Conservation (phyloP, 2,329 filamentous ascomycete species). For the Grosmannia penicillata region DNA sequence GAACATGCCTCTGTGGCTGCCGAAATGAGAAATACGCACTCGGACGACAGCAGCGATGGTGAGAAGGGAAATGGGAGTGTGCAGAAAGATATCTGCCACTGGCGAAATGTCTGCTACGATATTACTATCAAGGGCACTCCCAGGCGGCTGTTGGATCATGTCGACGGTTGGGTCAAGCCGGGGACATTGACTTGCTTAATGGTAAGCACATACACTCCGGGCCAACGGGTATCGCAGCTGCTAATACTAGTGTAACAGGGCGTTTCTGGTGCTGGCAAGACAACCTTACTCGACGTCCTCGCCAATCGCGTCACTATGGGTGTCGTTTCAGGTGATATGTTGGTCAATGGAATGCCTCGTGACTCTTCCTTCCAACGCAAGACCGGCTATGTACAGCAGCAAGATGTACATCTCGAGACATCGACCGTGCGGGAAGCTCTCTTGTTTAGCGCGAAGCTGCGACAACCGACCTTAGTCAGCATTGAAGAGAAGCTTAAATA, state of each 20-base stretch:
- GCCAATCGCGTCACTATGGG: conserved; percentile 81
- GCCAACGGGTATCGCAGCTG: neutral
- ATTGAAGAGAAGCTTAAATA: conserved; percentile 67
- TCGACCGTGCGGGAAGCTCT: conserved; percentile 81
- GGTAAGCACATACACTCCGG: conserved; percentile 22
- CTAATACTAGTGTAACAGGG: conserved; percentile 26
- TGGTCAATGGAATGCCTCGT: conserved; percentile 47
- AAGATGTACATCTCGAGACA: conserved; percentile 76
- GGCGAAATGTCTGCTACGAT: conserved; percentile 67
- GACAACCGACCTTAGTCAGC: conserved; percentile 63
- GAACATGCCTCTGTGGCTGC: conserved; percentile 39
- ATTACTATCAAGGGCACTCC: conserved; percentile 64
- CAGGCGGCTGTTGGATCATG: conserved; percentile 65
- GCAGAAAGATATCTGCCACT: conserved; percentile 71
- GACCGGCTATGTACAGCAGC: conserved; percentile 84
- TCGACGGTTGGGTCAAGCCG: conserved; percentile 89
- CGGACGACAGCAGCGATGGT: conserved; percentile 28
- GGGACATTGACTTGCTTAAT: conserved; percentile 81
- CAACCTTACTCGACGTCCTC: conserved; percentile 73
- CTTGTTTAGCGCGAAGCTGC: conserved; percentile 70
- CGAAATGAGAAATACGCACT: conserved; percentile 10
- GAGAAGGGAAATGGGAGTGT: conserved; percentile 32
- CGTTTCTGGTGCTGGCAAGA: conserved; percentile 87
- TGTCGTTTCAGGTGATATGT: conserved; percentile 74
- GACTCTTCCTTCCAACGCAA: conserved; percentile 81